A percentile compares a stretch with the other conserved stretches of the same genome.
These are phyloP conservation scores for Hamamelis virginiana DNA, from an alignment of 164 flowering plant genomes.

Conservation along the genomic window DNA sequence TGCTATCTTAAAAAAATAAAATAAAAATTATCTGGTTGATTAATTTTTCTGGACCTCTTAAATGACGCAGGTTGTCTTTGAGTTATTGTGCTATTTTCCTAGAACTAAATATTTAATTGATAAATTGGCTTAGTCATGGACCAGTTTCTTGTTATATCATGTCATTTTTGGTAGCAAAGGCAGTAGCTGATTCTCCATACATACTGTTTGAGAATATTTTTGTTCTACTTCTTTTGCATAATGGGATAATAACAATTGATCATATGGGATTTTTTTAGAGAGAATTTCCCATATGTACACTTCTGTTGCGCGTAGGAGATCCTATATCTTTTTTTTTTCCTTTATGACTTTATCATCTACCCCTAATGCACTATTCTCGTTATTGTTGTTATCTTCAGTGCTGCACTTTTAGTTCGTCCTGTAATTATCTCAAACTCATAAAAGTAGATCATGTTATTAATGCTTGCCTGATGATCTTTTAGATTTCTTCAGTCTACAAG, in stretches of 20 bases:
- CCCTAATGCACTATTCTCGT: neutral
- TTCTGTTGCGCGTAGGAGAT: neutral
- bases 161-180: neutral
- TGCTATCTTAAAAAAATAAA: neutral
- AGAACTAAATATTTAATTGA: neutral
- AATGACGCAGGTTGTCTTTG: neutral
- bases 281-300: no score
- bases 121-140: neutral
- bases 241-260: no score
- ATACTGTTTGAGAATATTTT: neutral
- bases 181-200: neutral
- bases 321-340: no score
- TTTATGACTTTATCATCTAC: neutral
- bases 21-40: neutral
- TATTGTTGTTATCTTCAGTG: neutral
- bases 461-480: no score
- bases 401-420: slow-evolving; percentile 1
- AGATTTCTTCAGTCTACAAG: neutral
- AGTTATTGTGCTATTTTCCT: neutral
- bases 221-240: no score
- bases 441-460: no score
- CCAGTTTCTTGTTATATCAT: neutral
- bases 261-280: no score
- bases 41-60: neutral
- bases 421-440: neutral